These are phyloP conservation scores for Sarocladiaceae sp. DNA, from an alignment of 2,329 filamentous ascomycete species.

Conservation along the genomic window DNA sequence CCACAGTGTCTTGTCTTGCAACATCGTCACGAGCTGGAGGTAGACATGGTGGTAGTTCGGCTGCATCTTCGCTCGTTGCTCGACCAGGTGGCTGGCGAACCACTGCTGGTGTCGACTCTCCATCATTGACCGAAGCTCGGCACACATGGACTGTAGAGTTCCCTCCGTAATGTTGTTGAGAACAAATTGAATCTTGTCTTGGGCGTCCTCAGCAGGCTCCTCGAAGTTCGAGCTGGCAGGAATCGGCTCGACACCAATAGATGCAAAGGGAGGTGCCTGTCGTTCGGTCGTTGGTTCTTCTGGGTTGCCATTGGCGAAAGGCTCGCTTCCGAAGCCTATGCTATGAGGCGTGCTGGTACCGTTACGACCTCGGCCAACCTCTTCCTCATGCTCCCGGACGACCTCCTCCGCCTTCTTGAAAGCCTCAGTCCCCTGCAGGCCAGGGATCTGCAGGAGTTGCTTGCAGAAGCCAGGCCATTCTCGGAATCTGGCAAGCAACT, in stretches of 20 bases:
- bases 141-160: slow-evolving; percentile 80
- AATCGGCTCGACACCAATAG: slow-evolving; percentile 71
- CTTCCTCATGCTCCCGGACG: slow-evolving; percentile 63
- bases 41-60: slow-evolving; percentile 96
- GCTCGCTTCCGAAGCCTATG: slow-evolving; percentile 37
- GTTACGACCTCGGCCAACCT: slow-evolving; percentile 52
- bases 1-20: slow-evolving; percentile 77
- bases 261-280: slow-evolving; percentile 67
- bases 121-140: slow-evolving; percentile 74
- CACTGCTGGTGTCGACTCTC: slow-evolving; percentile 84
- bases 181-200: slow-evolving; percentile 92
- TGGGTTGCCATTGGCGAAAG: slow-evolving; percentile 64
- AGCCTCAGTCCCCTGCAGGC: slow-evolving; percentile 79
- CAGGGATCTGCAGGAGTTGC: slow-evolving; percentile 75
- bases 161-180: slow-evolving; percentile 94
- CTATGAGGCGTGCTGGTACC: slow-evolving; percentile 36
- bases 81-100: slow-evolving; percentile 94
- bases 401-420: slow-evolving; percentile 80
- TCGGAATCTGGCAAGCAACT: slow-evolving; percentile 74
- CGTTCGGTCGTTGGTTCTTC: slow-evolving; percentile 61
- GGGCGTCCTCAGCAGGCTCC: slow-evolving; percentile 77
- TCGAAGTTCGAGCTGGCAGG: slow-evolving; percentile 63
- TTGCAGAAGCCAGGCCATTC: slow-evolving; percentile 97
- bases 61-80: slow-evolving; percentile 94
- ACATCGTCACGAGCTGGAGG: slow-evolving; percentile 78